phyloP scores from a whole-genome alignment of 495 filamentous ascomycete species.

The Penicillium cosmopolitanum region DNA sequence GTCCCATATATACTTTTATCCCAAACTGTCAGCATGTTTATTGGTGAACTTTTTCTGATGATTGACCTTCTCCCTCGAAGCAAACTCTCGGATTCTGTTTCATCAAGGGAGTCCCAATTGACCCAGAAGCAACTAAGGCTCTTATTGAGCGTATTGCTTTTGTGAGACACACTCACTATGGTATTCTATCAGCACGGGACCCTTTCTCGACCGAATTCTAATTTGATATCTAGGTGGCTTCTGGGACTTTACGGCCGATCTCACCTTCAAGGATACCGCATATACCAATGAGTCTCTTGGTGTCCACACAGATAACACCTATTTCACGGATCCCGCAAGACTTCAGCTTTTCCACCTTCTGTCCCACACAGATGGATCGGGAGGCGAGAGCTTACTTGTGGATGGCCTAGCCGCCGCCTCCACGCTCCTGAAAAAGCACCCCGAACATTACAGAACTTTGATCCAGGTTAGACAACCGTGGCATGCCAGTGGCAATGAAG shows the following conservation, averaged over 20 bases:
- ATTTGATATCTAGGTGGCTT: constrained; percentile 66
- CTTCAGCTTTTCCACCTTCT: constrained; percentile 90
- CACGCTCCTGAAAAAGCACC: constrained; percentile 52
- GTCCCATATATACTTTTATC: constrained; percentile 25
- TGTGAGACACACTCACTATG: constrained; percentile 87
- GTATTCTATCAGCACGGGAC: constrained; percentile 36
- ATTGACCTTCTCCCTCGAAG: constrained; percentile 31
- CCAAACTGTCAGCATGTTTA: background rate
- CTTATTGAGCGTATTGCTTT: constrained; percentile 80
- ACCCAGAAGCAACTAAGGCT: constrained; percentile 67
- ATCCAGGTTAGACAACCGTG: constrained; percentile 57
- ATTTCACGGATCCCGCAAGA: constrained; percentile 88
- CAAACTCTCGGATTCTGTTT: constrained; percentile 70
- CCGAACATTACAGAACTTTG: constrained; percentile 56
- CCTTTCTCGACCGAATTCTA: background rate
- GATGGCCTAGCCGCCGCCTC: constrained; percentile 79
- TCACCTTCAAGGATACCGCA: constrained; percentile 88
- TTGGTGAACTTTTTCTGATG: too few relatives aligned
- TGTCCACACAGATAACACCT: constrained; percentile 90
- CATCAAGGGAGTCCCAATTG: constrained; percentile 65
- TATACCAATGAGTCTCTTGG: constrained; percentile 79
- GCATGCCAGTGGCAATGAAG: constrained; percentile 85
- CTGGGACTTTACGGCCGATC: constrained; percentile 91
- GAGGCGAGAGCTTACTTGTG: constrained; percentile 76
- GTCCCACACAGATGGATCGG: constrained; percentile 65